A percentile compares a stretch with the other conserved stretches of the same genome.
Evolutionary conservation across 345 rosid genomes (phyloP).

Genomic region (Eucalyptus polybractea): DNA sequence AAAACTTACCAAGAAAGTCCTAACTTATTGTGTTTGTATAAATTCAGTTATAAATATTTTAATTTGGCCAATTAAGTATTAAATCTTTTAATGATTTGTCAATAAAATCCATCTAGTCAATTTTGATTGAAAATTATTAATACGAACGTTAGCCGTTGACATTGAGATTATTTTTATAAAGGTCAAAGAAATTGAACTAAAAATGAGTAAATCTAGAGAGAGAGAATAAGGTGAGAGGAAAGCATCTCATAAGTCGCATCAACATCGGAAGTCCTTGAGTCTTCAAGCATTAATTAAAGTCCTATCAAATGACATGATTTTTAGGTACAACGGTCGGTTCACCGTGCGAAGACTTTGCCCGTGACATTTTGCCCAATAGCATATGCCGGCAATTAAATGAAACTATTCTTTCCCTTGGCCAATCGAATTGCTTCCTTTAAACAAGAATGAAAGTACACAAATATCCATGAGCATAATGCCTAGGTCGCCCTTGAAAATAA

Average conservation of each 20-base stretch:
- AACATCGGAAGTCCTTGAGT: not conserved
- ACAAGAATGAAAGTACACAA: not conserved
- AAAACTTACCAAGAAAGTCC: fast-evolving
- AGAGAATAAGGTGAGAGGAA: not conserved
- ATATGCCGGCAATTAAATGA: not conserved
- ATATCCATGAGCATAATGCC: not conserved
- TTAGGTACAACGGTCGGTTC: not conserved
- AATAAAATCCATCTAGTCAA: fast-evolving
- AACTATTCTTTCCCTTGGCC: not conserved
- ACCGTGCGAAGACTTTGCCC: not conserved
- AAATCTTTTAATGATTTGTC: no score
- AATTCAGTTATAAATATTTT: fast-evolving
- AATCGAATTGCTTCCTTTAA: not conserved
- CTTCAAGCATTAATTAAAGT: not conserved
- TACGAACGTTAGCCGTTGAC: no score
- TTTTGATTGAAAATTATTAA: no score
- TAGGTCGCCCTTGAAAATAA: not conserved
- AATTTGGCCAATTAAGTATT: fast-evolving
- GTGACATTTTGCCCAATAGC: not conserved
- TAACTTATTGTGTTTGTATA: fast-evolving
- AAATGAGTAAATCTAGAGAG: not conserved
- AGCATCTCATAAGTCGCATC: not conserved
- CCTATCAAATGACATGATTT: not conserved
- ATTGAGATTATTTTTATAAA: no score
- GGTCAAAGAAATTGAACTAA: not conserved